phyloP scores from a whole-genome alignment of 768 basidiomycete species.

The Mycena amicta region DNA sequence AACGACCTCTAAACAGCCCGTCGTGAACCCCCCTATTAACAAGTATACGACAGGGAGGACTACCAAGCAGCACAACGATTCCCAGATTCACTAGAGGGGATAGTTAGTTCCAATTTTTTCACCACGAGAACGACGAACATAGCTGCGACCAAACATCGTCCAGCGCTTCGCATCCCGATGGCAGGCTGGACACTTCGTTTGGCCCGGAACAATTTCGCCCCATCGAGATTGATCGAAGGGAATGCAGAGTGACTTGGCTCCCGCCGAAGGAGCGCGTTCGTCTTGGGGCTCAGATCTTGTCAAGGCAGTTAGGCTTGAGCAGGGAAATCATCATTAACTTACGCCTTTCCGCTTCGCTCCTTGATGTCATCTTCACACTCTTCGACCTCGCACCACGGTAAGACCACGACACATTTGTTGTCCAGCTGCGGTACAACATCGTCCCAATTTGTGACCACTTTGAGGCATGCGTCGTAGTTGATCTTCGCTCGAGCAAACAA shows the following conservation, averaged over 20 bases:
- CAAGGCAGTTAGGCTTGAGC: constrained; percentile 17
- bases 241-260: constrained; percentile 95
- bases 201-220: constrained; percentile 76
- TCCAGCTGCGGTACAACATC: constrained; percentile 92
- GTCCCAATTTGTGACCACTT: constrained; percentile 83
- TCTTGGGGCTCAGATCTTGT: constrained; percentile 83
- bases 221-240: constrained; percentile 91
- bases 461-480: constrained; percentile 69
- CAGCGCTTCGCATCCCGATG: constrained; percentile 88
- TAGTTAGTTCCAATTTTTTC: no score
- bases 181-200: constrained; percentile 91
- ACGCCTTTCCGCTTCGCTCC: constrained; percentile 87
- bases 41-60: no score
- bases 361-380: constrained; percentile 98
- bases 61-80: no score
- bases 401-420: constrained; percentile 79
- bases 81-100: no score
- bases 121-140: constrained; percentile 73
- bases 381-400: constrained; percentile 96
- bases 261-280: constrained; percentile 94
- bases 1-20: no score
- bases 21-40: no score
- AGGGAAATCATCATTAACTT: constrained; percentile 34
- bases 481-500: constrained; percentile 83
- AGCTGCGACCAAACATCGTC: constrained; percentile 87